These are phyloP conservation scores for Alternaria postmessia DNA, from an alignment of 2,329 filamentous ascomycete genomes.

Conservation along the genomic window DNA sequence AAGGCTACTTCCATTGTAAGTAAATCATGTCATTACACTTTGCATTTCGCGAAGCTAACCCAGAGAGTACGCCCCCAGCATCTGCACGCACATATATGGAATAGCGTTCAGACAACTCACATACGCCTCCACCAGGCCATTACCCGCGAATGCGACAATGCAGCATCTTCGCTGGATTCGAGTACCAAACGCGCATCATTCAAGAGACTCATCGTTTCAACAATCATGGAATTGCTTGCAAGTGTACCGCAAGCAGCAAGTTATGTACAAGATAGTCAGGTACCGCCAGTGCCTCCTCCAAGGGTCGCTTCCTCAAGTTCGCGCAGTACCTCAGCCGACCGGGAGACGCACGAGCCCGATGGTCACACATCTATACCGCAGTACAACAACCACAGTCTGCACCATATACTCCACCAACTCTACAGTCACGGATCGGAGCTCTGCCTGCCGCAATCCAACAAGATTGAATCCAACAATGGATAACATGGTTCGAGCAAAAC, in stretches of 20 bases:
- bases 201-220: slow-evolving; percentile 14
- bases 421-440: slow-evolving; percentile 21
- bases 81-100: slow-evolving; percentile 37
- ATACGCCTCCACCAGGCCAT: slow-evolving; percentile 36
- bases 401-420: slow-evolving; percentile 33
- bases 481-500: slow-evolving; percentile 25
- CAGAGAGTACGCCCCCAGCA: slow-evolving; percentile 26
- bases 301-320: neutral
- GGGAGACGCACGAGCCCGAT: neutral
- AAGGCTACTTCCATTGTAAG: slow-evolving; percentile 33
- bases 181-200: slow-evolving; percentile 19
- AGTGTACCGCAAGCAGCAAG: slow-evolving; percentile 37
- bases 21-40: too few relatives aligned
- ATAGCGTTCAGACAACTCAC: slow-evolving; percentile 34
- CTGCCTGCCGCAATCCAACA: slow-evolving; percentile 13
- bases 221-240: slow-evolving; percentile 34
- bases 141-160: slow-evolving; percentile 22
- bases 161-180: neutral
- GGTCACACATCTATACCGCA: neutral
- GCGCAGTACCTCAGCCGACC: neutral
- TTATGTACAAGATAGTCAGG: slow-evolving; percentile 20
- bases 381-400: slow-evolving; percentile 19
- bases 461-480: slow-evolving; percentile 17
- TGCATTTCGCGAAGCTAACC: neutral
- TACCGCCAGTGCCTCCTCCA: neutral